Percentiles rank a stretch among this genome's conserved stretches.
Evolutionary conservation across 495 filamentous ascomycete species (phyloP).

Genomic region (Amniculicola lignicola): DNA sequence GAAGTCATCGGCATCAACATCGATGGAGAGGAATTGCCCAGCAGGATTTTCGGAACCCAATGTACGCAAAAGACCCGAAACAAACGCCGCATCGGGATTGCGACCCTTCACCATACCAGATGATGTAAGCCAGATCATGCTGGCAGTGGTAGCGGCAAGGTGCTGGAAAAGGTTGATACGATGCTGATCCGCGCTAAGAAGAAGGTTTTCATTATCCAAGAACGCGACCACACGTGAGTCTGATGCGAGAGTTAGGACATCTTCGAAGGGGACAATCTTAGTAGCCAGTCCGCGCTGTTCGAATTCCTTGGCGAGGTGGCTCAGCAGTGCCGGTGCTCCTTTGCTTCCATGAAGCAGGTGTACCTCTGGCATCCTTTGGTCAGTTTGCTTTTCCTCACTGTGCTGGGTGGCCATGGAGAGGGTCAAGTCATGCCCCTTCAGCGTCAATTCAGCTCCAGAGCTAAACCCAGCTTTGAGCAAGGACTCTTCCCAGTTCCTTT

Average conservation of each 20-base stretch:
- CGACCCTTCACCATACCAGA: constrained; percentile 24
- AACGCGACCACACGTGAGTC: constrained; percentile 27
- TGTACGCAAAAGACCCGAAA: constrained; percentile 29
- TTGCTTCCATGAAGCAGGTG: constrained; percentile 1
- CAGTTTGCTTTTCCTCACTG: not conserved
- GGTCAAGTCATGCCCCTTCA: not conserved
- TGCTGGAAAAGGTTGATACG: constrained; percentile 29
- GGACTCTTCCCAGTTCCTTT: not conserved
- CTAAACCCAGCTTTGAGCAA: not conserved
- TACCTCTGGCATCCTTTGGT: not conserved
- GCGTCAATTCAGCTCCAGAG: constrained; percentile 9
- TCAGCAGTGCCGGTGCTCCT: not conserved
- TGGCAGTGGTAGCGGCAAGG: constrained; percentile 19
- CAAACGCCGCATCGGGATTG: constrained; percentile 25
- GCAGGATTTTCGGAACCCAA: constrained; percentile 26
- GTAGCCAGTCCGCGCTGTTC: not conserved
- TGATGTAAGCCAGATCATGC: constrained; percentile 22
- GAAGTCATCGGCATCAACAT: constrained; percentile 27
- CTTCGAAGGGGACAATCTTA: not conserved
- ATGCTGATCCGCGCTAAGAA: constrained; percentile 10
- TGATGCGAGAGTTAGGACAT: not conserved
- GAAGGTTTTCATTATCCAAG: constrained; percentile 25
- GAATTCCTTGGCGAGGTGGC: not conserved
- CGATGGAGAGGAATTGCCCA: constrained; percentile 19
- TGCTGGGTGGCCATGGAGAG: not conserved